A percentile compares a stretch with the other conserved stretches of the same genome.
phyloP scores from a whole-genome alignment of 1,284 basidiomycete genomes.

The Xerocomus minutiporus region DNA sequence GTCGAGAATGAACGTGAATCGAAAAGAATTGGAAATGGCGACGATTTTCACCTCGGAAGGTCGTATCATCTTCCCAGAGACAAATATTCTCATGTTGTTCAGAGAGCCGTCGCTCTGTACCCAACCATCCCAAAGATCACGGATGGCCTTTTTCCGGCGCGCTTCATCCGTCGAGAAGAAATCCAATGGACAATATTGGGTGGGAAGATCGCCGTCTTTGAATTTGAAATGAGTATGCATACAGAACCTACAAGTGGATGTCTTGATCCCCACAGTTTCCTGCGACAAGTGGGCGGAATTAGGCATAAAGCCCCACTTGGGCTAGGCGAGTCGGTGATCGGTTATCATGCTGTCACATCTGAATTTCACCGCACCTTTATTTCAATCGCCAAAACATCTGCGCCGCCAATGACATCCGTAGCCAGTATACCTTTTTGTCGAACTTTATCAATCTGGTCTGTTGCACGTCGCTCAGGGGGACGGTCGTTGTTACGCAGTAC shows the following conservation, averaged over 20 bases:
- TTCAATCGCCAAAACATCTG: conserved; percentile 65
- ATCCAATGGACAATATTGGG: conserved; percentile 81
- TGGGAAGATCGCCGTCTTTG: conserved; percentile 39
- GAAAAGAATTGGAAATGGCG: background rate
- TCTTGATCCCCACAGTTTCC: conserved; percentile 58
- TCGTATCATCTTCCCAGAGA: conserved; percentile 53
- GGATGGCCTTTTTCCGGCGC: conserved; percentile 62
- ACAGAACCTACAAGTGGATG: conserved; percentile 77
- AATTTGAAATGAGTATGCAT: conserved; percentile 70
- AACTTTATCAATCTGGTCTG: conserved; percentile 56
- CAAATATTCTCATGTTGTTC: conserved; percentile 82
- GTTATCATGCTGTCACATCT: background rate
- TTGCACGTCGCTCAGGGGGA: conserved; percentile 49
- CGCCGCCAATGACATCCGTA: conserved; percentile 63
- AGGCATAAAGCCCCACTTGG: conserved; percentile 93
- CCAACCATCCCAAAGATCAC: conserved; percentile 74
- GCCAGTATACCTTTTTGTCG: conserved; percentile 61
- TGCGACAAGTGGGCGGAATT: conserved; percentile 52
- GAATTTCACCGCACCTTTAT: conserved; percentile 63
- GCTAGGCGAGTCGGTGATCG: conserved; percentile 44
- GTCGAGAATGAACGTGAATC: background rate
- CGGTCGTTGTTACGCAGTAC: conserved; percentile 45
- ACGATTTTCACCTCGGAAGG: conserved; percentile 54
- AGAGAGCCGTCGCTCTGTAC: conserved; percentile 50
- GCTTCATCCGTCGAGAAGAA: conserved; percentile 66